phyloP scores from a whole-genome alignment of 129 eudicot genomes.

The Silybum marianum region DNA sequence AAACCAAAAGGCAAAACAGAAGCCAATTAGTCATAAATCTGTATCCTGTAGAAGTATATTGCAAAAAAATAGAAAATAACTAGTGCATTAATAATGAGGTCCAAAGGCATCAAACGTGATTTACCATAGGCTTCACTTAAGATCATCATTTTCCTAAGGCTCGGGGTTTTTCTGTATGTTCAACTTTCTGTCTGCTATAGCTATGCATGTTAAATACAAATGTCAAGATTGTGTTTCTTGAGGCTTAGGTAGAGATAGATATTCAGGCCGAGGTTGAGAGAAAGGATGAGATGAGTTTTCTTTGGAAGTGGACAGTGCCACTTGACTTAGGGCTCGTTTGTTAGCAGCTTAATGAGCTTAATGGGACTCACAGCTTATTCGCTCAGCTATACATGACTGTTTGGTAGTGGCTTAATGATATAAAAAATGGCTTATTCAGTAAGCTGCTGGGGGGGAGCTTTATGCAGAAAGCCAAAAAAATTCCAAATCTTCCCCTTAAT shows the following conservation, averaged over 20 bases:
- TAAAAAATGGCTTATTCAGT: no score
- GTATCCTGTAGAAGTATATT: neutral
- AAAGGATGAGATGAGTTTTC: no score
- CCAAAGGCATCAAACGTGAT: neutral
- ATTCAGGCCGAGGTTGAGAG: no score
- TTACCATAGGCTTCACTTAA: neutral
- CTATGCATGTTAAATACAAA: neutral
- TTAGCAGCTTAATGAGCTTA: no score
- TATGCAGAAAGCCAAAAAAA: no score
- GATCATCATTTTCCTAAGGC: neutral
- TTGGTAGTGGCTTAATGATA: no score
- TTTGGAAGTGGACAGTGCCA: neutral
- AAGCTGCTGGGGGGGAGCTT: no score
- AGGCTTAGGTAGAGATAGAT: no score
- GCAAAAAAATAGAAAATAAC: neutral
- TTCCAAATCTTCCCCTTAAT: no score
- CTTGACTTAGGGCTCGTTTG: neutral
- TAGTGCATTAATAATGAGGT: neutral
- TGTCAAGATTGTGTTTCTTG: neutral
- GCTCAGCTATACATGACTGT: no score
- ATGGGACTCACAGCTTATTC: no score
- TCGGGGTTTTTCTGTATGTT: neutral
- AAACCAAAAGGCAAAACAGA: neutral
- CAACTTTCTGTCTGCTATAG: neutral
- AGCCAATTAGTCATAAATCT: conserved; percentile 13